Percentiles rank a stretch among this genome's conserved stretches.
These are phyloP conservation scores for Monosporascus sp. DNA, from an alignment of 2,329 filamentous ascomycete genomes.

Conservation along the genomic window DNA sequence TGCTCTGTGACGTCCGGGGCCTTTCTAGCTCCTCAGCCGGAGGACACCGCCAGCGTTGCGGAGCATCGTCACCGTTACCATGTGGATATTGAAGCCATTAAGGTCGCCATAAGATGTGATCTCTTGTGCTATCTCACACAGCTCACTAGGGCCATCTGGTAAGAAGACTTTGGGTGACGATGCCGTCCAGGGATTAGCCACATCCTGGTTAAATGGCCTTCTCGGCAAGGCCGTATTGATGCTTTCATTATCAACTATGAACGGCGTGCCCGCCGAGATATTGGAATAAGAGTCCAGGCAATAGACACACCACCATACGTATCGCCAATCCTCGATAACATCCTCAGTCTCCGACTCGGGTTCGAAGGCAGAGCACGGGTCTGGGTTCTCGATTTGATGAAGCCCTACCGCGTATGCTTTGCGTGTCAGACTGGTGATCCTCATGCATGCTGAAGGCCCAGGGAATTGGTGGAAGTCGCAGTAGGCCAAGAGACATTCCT, in stretches of 20 bases:
- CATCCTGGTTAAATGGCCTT: constrained; percentile 5
- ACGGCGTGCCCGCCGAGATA: constrained; percentile 23
- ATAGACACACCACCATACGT: constrained; percentile 32
- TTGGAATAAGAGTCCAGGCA: constrained; percentile 32
- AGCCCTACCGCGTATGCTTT: constrained; percentile 29
- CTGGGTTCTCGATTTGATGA: constrained; percentile 29
- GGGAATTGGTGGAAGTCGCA: constrained; percentile 33
- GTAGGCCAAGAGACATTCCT: constrained; percentile 29
- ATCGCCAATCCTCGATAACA: constrained; percentile 31
- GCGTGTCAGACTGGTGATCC: constrained; percentile 27
- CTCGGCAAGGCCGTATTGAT: constrained; percentile 25
- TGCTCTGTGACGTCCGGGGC: constrained; percentile 7
- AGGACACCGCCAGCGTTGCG: constrained; percentile 20
- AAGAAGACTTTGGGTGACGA: constrained; percentile 15
- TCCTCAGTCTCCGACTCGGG: constrained; percentile 13
- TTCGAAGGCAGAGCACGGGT: constrained; percentile 21
- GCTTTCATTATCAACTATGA: constrained; percentile 22
- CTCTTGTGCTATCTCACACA: constrained; percentile 18
- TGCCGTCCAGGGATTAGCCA: neutral
- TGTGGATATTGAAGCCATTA: constrained; percentile 21
- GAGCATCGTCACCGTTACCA: constrained; percentile 22
- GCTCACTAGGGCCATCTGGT: constrained; percentile 17
- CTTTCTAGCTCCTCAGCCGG: constrained; percentile 13
- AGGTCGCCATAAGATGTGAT: constrained; percentile 13
- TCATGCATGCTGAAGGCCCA: constrained; percentile 27